These are phyloP conservation scores for Cercospora citrullina DNA, from an alignment of 2,329 filamentous ascomycete genomes.

Conservation along the genomic window DNA sequence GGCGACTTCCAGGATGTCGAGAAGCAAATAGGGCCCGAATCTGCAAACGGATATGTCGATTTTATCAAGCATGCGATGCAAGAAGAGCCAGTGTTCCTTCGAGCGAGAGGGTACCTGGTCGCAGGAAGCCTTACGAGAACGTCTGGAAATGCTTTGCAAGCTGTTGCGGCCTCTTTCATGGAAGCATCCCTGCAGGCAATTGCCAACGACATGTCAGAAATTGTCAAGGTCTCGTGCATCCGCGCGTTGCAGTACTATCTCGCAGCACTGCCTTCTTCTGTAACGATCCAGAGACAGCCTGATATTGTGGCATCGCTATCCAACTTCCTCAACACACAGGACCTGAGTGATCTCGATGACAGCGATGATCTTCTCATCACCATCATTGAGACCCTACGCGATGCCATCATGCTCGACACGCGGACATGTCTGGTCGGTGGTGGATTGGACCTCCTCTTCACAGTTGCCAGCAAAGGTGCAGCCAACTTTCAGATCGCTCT, in stretches of 20 bases:
- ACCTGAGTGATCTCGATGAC: constrained; percentile 79
- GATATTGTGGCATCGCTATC: constrained; percentile 62
- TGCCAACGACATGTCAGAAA: constrained; percentile 72
- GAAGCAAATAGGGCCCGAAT: constrained; percentile 66
- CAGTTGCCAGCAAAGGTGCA: constrained; percentile 82
- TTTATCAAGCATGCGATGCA: constrained; percentile 77
- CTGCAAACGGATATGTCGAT: constrained; percentile 73
- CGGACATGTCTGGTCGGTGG: constrained; percentile 70
- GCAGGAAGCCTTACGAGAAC: constrained; percentile 76
- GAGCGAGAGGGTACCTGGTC: constrained; percentile 83
- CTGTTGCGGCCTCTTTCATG: constrained; percentile 62
- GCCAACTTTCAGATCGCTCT: constrained; percentile 88
- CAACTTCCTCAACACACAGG: constrained; percentile 75
- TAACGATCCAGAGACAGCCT: constrained; percentile 60
- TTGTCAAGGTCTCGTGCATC: constrained; percentile 89
- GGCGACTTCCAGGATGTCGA: constrained; percentile 79
- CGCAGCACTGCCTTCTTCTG: constrained; percentile 52
- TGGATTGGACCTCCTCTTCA: constrained; percentile 81
- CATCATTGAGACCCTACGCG: constrained; percentile 79
- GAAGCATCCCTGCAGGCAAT: constrained; percentile 75
- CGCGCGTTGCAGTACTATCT: constrained; percentile 75
- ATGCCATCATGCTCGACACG: constrained; percentile 78
- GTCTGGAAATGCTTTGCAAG: constrained; percentile 56
- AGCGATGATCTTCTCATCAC: constrained; percentile 91
- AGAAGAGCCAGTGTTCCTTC: constrained; percentile 71